Evolutionary conservation across 176 grass and related monocot genomes (phyloP), one percentile per base, ranked within the genome.

Genomic region (Phoenix roebelenii): DNA sequence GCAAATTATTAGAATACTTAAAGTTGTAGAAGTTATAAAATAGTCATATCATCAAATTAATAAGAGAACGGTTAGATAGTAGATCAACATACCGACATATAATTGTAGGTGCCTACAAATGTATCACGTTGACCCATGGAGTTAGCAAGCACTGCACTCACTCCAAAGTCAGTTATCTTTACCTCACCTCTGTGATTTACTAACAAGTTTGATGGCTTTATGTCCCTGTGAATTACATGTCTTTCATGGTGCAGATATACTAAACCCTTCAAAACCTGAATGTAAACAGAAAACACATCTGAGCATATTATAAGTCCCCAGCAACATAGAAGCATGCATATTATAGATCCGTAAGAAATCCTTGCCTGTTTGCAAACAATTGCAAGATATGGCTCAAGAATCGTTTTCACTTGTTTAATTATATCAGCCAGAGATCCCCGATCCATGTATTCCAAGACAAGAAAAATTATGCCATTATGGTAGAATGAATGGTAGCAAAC

Each of bases 391-490:
- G 92, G 92, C 69, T 97, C 87, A 62, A 97, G 87, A 80, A 97
- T 82, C n/a, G 87, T 97, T 73, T 91, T 90, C 49, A 97, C 80
- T 83, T 90, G 92, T 55, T 97, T 97, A 72, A 97, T 77, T 76
- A 91, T 80, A 64, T 97, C 92, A 0, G 76, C 81, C 68, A 97
- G 79, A 60, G 92, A 97, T 76, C 92, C 92, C 51, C 81, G 77
- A 60, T 97, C 83, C 92, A 97, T 97, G 72, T 97, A 91, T 64
- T 97, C 92, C 56, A 97, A 67, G 51, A 97, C 81, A 60, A 97
- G 92, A 79, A 80, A 97, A 79, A 97, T 97, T 49, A 97, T 83
- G 66, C 92, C 92, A 64, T 97, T 97, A 61, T 88, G 92, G 66
- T 97, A 97, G 68, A 97, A 97, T 48, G 87, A 88, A 75, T 97